Conservation (phyloP, 371 early-diverging fungal genomes). For the Apophysomyces ossiformis region DNA sequence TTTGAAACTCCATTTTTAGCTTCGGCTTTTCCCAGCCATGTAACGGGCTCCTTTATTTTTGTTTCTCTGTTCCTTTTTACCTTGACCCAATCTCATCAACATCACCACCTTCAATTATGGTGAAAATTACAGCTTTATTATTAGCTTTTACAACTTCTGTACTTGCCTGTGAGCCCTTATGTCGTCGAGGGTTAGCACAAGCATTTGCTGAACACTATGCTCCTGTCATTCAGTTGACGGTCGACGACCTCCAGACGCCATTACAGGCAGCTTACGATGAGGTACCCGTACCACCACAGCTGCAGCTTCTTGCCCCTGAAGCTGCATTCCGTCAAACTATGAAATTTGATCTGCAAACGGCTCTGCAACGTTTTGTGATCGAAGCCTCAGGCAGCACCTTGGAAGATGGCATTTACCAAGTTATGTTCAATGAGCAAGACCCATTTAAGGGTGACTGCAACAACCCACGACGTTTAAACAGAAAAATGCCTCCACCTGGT, state of each 20-base stretch:
- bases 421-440: constrained; percentile 61
- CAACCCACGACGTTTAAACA: constrained; percentile 50
- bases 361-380: constrained; percentile 26
- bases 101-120: not conserved
- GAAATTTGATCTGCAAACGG: constrained; percentile 17
- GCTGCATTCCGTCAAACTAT: constrained; percentile 40
- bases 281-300: constrained; percentile 29
- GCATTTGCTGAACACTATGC: constrained; percentile 59
- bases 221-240: constrained; percentile 36
- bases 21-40: not conserved
- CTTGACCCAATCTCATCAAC: not conserved
- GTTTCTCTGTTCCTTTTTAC: not conserved
- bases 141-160: constrained; percentile 19
- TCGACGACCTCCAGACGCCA: constrained; percentile 33
- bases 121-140: not conserved
- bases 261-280: constrained; percentile 33
- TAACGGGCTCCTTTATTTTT: not conserved
- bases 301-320: constrained; percentile 36
- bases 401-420: constrained; percentile 49
- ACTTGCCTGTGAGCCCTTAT: constrained; percentile 61
- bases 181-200: constrained; percentile 55
- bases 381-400: constrained; percentile 26
- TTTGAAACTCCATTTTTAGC: not conserved
- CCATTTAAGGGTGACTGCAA: constrained; percentile 72
- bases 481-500: constrained; percentile 59